Base-by-base conservation (phyloP, 768 basidiomycete genomes). In the Hygrophorus russula region DNA sequence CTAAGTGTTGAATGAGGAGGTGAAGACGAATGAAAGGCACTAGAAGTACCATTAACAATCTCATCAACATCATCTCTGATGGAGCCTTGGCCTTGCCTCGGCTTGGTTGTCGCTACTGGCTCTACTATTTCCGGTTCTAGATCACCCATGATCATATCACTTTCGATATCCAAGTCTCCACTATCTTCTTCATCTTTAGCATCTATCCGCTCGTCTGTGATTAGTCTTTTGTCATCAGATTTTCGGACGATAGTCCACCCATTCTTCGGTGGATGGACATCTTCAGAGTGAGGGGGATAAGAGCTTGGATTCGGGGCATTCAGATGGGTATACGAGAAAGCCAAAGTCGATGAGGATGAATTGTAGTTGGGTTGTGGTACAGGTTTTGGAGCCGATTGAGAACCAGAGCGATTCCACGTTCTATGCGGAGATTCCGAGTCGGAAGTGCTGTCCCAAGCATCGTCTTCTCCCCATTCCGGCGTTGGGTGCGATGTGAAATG, bases 381-480 rank as follows among this genome's bases (percentile, higher is more conserved):
- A 33, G 71, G 71, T 49, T 67, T 76, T 11, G 82, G 76, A 14
- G 71, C 63, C 33, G 57, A 53, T 27, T 62, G 51, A 4, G 57
- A 49, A 7, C 58, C 51, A 12, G 55, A 44, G 32, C 50, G 45
- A 17, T 58, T 51, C 27, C 71, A 65, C n/a, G 71, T 70, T 46
- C 69, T 74, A 51, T 68, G 72, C 45, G 73, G 74, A 42, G 74
- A 79, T 60, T 85, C 84, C 36, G 78, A 79, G 63, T 89, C 86
- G 13, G 85, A 88, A 41, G 73, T 70, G 53, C 80, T 82, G 63
- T 89, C 86, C 86, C 86, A 90, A 36, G 76, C 84, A 57, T 90
- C 86, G 56, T 89, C 86, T 57, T 87, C 85, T n/a, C 65, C 82
- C 81, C 83, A 82, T 42, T 86, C 82, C 29, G 66, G 46, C 39